Evolutionary conservation across 345 rosid genomes (phyloP), one percentile per base, ranked within the genome.

Genomic region (Heritiera fomes): DNA sequence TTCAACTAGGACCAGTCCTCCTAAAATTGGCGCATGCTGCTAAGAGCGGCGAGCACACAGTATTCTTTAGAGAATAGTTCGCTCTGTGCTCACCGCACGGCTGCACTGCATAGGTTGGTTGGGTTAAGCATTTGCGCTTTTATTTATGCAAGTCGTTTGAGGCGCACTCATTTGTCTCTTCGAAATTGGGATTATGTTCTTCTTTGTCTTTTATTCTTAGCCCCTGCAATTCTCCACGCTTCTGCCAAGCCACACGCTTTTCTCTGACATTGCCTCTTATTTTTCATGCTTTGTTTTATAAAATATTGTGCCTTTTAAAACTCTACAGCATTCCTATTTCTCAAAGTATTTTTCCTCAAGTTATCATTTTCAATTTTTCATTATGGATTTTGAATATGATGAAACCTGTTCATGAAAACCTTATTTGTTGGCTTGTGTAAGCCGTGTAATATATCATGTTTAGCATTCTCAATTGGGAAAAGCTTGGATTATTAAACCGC

Each of bases 21-120:
- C 67, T 30, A 62, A 62, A 62, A 62, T 62, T 2, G 17, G 67
- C 75, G 43, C 49, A 71, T 50, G 75, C 75, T n/a, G 58, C 75
- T 23, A 0, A 5, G 0, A 20, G 60, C 75, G 41, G 71, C 80
- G 75, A 64, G 50, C 75, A 81, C 82, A 83, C 82, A 82, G 85
- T 81, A 80, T 84, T 86, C 89, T 83, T 80, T 84, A 83, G 87
- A 86, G 89, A 84, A 86, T 78, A 84, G 75, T 81, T 81, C 84
- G 84, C 84, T 81, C 8, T 77, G 81, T 50, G 58, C 78, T 56
- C 80, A 75, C 49, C 58, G 68, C 79, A 73, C 78, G 71, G 76
- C 79, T 82, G 64, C 76, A 58, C 64, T 13, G 28, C 28, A 23
- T 23, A 23, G 28, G 0, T 23, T 23, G 28, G 28, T 23, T 23